These are phyloP conservation scores for Sporothrix pseudoabietina DNA, from an alignment of 2,329 filamentous ascomycete genomes.

Conservation along the genomic window DNA sequence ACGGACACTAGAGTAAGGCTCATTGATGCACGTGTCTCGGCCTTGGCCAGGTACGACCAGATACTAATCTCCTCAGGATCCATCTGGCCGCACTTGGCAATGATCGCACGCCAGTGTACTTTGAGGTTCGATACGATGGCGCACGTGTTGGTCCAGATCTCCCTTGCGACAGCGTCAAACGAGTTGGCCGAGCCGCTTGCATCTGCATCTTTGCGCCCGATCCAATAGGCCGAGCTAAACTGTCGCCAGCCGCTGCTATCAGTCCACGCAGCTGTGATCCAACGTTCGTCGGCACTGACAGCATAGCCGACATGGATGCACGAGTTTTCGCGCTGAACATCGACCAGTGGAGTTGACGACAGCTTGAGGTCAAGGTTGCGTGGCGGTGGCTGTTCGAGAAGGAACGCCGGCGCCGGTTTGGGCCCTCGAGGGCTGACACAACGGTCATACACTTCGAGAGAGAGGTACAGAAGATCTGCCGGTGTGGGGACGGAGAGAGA, in stretches of 20 bases:
- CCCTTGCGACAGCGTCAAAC: slow-evolving; percentile 66
- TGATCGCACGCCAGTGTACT: slow-evolving; percentile 75
- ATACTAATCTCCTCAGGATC: slow-evolving; percentile 64
- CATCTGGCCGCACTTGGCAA: slow-evolving; percentile 72
- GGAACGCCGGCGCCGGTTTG: slow-evolving; percentile 68
- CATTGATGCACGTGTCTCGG: slow-evolving; percentile 54
- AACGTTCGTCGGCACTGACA: slow-evolving; percentile 72
- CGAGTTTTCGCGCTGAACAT: slow-evolving; percentile 75
- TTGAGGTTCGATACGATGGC: slow-evolving; percentile 71
- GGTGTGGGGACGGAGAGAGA: slow-evolving; percentile 65
- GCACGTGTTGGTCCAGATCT: slow-evolving; percentile 77
- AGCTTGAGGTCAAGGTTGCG: slow-evolving; percentile 76
- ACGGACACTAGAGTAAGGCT: slow-evolving; percentile 64
- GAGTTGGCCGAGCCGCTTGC: slow-evolving; percentile 51
- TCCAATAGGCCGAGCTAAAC: slow-evolving; percentile 71
- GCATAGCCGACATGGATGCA: slow-evolving; percentile 81
- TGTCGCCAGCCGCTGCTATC: slow-evolving; percentile 75
- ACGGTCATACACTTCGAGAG: slow-evolving; percentile 76
- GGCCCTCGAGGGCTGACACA: slow-evolving; percentile 62
- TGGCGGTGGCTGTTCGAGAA: slow-evolving; percentile 70
- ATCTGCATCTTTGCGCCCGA: slow-evolving; percentile 62
- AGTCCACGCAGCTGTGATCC: slow-evolving; percentile 80
- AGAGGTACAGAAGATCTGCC: slow-evolving; percentile 62
- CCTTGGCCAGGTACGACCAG: slow-evolving; percentile 57
- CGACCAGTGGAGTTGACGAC: slow-evolving; percentile 65